A percentile compares a stretch with the other conserved stretches of the same genome.
These are phyloP conservation scores for Wickerhamomyces mucosus DNA, from an alignment of 805 yeast genomes.

Conservation along the genomic window DNA sequence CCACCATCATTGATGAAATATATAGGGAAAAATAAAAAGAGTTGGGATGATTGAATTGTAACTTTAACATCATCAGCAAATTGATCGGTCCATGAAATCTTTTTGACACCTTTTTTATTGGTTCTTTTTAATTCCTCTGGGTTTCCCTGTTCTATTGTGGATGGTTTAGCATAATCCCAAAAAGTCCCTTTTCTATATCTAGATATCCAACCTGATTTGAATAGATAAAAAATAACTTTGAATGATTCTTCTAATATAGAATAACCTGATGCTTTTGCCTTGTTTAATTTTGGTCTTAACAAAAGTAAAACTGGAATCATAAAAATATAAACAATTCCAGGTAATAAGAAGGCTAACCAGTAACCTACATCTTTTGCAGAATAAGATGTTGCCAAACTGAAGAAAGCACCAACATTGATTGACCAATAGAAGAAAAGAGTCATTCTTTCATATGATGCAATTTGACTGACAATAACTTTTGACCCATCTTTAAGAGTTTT, in stretches of 20 bases:
- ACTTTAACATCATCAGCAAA: constrained; percentile 68
- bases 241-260: constrained; percentile 36
- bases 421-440: constrained; percentile 70
- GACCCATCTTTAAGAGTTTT: constrained; percentile 47
- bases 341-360: constrained; percentile 69
- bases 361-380: constrained; percentile 56
- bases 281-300: constrained; percentile 19
- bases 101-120: constrained; percentile 17
- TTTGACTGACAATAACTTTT: constrained; percentile 59
- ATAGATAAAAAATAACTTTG: constrained; percentile 31
- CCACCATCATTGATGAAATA: constrained; percentile 71
- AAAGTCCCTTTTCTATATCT: constrained; percentile 32
- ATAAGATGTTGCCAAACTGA: constrained; percentile 71
- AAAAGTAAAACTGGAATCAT: constrained; percentile 38
- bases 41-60: constrained; percentile 62
- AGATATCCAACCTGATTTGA: constrained; percentile 32
- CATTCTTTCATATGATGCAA: constrained; percentile 60
- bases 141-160: constrained; percentile 36
- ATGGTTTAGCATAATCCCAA: constrained; percentile 54
- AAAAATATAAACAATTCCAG: constrained; percentile 48
- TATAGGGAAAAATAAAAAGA: constrained; percentile 59
- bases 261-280: constrained; percentile 20
- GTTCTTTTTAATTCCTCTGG: constrained; percentile 7
- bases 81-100: constrained; percentile 47
- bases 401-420: constrained; percentile 67